A percentile compares a stretch with the other conserved stretches of the same genome.
Evolutionary conservation across 2,329 filamentous ascomycete genomes (phyloP).

Genomic region (Paramyrothecium roridum): DNA sequence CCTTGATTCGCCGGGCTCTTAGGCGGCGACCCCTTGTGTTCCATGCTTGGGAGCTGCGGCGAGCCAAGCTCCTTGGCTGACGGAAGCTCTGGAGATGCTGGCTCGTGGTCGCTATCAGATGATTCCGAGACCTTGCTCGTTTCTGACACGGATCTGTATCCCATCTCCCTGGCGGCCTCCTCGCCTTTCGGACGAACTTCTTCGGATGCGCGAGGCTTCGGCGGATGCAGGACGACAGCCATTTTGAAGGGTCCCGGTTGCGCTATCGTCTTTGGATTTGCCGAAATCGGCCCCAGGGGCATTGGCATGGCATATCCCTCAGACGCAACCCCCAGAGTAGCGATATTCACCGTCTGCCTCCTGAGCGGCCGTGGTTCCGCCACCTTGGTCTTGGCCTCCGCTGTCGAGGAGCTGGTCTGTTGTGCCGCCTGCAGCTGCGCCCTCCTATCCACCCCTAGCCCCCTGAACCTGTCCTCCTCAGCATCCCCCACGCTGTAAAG

Average conservation of each 20-base stretch:
- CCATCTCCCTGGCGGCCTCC: background rate
- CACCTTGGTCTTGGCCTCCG: slow-evolving; percentile 9
- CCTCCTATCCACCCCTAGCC: background rate
- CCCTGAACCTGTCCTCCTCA: slow-evolving; percentile 24
- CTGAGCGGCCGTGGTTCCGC: slow-evolving; percentile 14
- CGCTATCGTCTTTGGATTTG: slow-evolving; percentile 12
- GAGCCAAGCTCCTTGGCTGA: slow-evolving; percentile 11
- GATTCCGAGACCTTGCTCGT: slow-evolving; percentile 22
- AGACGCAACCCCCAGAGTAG: slow-evolving; percentile 4
- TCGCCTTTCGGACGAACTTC: slow-evolving; percentile 12
- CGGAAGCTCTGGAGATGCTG: background rate
- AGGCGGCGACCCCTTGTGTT: slow-evolving; percentile 7
- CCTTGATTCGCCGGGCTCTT: slow-evolving; percentile 5
- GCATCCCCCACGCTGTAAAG: slow-evolving; percentile 53
- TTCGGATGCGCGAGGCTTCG: slow-evolving; percentile 1
- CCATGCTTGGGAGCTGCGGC: slow-evolving; percentile 4
- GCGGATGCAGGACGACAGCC: background rate
- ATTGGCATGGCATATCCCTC: background rate
- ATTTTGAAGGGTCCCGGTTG: background rate
- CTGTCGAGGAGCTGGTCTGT: background rate
- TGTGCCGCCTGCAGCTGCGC: background rate
- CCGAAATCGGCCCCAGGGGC: slow-evolving; percentile 15
- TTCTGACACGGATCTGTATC: slow-evolving; percentile 9
- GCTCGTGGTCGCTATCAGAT: slow-evolving; percentile 13
- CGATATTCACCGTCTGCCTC: slow-evolving; percentile 16